Conservation (phyloP, 305 asterid species). For the Solanum hybrid region DNA sequence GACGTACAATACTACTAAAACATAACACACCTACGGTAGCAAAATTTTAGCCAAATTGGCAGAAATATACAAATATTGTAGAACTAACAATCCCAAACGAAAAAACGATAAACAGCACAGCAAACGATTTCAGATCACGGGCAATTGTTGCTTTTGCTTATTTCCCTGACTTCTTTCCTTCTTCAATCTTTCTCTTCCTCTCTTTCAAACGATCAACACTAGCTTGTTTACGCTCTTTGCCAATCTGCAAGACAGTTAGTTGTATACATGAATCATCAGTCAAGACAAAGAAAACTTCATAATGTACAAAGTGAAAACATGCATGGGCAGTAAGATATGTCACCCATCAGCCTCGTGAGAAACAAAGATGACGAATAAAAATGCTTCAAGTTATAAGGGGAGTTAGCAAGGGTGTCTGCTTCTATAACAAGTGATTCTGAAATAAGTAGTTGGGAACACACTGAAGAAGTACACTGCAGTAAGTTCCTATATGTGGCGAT, state of each 20-base stretch:
- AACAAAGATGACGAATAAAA: background rate
- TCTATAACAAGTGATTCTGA: background rate
- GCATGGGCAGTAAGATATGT: background rate
- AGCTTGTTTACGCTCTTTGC: slow-evolving; percentile 34
- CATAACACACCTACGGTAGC: background rate
- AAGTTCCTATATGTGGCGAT: background rate
- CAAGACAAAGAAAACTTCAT: background rate
- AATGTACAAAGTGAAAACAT: background rate
- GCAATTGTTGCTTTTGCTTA: background rate
- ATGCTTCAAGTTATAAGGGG: background rate
- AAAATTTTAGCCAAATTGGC: slow-evolving; percentile 16
- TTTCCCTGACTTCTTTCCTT: slow-evolving; percentile 25
- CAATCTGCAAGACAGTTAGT: slow-evolving; percentile 35
- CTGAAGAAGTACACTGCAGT: background rate
- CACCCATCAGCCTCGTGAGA: background rate
- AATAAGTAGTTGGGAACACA: background rate
- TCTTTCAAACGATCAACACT: slow-evolving; percentile 20
- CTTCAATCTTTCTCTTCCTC: slow-evolving; percentile 38
- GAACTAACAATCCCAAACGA: background rate
- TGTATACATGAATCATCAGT: background rate
- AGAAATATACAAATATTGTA: background rate
- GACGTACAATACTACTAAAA: background rate
- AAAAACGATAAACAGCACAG: background rate
- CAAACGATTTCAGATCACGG: background rate
- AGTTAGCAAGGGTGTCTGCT: background rate